phyloP scores from a whole-genome alignment of 164 flowering plant genomes.

The Buxus sempervirens region DNA sequence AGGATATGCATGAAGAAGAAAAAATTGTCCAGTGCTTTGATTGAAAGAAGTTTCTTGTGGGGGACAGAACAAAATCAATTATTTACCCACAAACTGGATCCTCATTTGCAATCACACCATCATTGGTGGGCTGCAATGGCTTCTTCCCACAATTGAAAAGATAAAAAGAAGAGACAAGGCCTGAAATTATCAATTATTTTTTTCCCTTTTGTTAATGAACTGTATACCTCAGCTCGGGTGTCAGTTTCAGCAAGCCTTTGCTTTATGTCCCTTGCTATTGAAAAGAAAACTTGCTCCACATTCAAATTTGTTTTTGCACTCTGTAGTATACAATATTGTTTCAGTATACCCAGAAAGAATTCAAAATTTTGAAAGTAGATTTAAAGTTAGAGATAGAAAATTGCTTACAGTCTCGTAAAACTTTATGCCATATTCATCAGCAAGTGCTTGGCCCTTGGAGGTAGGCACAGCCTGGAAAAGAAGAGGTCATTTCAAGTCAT shows the following conservation, averaged over 20 bases:
- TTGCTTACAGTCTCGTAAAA: conserved; percentile 74
- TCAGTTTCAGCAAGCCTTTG: conserved; percentile 76
- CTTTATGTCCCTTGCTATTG: conserved; percentile 81
- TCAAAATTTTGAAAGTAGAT: not conserved
- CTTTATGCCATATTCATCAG: conserved; percentile 78
- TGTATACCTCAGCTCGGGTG: conserved; percentile 48
- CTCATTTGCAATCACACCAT: too few relatives aligned
- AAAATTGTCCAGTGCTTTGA: too few relatives aligned
- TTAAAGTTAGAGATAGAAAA: not conserved
- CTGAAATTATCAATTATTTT: too few relatives aligned
- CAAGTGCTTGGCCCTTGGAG: conserved; percentile 81
- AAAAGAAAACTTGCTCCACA: conserved; percentile 79
- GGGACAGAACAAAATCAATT: too few relatives aligned
- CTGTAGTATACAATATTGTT: conserved; percentile 29
- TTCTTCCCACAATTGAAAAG: not conserved
- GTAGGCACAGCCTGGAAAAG: conserved; percentile 68
- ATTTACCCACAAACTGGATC: too few relatives aligned
- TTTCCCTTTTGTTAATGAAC: too few relatives aligned
- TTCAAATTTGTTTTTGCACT: conserved; percentile 83
- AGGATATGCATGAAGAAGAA: too few relatives aligned
- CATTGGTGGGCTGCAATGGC: too few relatives aligned
- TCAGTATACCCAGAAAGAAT: conserved; percentile 3
- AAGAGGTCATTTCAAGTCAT: not conserved
- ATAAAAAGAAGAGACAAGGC: too few relatives aligned
- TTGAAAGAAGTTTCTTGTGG: too few relatives aligned